Base-by-base conservation (phyloP, 208 protist genomes). In the Wallacemonas sp. region DNA sequence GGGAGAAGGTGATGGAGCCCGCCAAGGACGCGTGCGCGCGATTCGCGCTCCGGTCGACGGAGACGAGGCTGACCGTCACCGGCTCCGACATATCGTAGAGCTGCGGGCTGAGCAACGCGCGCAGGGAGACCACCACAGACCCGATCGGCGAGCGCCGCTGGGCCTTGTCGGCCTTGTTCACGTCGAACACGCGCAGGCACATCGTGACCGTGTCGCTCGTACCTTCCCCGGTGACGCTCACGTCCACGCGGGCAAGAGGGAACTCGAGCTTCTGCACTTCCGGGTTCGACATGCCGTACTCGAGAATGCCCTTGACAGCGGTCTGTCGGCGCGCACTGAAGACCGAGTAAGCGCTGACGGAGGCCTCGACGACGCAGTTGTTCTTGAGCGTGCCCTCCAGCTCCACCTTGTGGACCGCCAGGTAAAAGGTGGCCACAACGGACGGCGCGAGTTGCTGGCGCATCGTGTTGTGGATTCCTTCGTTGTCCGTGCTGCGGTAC, bases 31-130 rank as follows among this genome's bases (percentile, higher is more conserved):
- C 81, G 41, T 84, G 72, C 14, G 79, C 74, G 33, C 64, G 64
- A 39, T 87, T 89, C 14, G 65, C 63, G 42, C 64, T 76, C 31
- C 70, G 77, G 23, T 63, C 50, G 14, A 89, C 64, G 31, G 74
- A 67, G 31, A 95, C 90, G 18, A 95, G 80, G 10, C 85, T 81
- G 41, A 93, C 82, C 36, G 57, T 75, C n/a, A 93, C 77, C 11
- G 61, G 52, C 67, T 93, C 90, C 4, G 61, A 76, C 76, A 87
- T 82, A 65, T 74, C 76, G 55, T 86, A 95, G 41, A 92, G 67
- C 11, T 77, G 66, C 1, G 80, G 82, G 0, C 82, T 92, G 29
- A 95, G 85, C 22, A 95, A 67, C 7, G 90, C 90, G 7, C 82
- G 82, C 8, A 93, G 74, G 12, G 86, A 93, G 3, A 92, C 50